Percentiles rank a stretch among this genome's conserved stretches.
These are phyloP conservation scores for Aspergillus neotritici DNA, from an alignment of 2,329 filamentous ascomycete genomes.

Conservation along the genomic window DNA sequence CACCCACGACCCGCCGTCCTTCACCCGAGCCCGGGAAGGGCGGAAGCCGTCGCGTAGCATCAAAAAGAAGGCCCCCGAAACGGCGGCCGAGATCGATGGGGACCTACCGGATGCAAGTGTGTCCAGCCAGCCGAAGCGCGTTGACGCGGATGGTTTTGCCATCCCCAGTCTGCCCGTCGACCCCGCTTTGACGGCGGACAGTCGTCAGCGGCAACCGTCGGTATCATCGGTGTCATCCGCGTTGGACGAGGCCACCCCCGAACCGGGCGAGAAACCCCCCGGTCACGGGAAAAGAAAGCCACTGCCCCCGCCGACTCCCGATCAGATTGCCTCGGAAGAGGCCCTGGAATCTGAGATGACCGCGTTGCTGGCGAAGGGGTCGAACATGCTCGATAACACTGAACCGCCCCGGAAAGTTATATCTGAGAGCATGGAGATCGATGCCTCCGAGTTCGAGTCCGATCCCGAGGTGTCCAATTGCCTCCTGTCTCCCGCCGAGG, in stretches of 20 bases:
- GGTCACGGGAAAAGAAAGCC: conserved; percentile 16
- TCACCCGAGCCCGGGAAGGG: conserved; percentile 54
- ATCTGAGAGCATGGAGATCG: conserved; percentile 54
- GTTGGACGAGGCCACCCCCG: conserved; percentile 12
- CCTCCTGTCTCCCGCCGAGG: conserved; percentile 66
- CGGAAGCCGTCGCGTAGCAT: conserved; percentile 48
- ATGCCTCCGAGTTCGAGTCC: conserved; percentile 77
- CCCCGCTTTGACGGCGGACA: conserved; percentile 32
- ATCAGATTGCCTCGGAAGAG: conserved; percentile 55
- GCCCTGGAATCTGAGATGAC: conserved; percentile 64
- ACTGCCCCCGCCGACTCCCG: conserved; percentile 52
- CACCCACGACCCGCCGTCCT: conserved; percentile 74
- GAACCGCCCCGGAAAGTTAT: conserved; percentile 42
- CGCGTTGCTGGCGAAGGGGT: conserved; percentile 52
- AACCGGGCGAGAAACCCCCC: conserved; percentile 15
- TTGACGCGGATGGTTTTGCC: conserved; percentile 64
- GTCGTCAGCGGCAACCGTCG: conserved; percentile 15
- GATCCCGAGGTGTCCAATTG: conserved; percentile 84
- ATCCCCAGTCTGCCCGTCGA: conserved; percentile 52
- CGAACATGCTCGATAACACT: conserved; percentile 31
- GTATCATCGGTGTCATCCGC: conserved; percentile 20
- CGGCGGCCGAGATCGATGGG: conserved; percentile 42
- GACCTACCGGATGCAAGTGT: conserved; percentile 34
- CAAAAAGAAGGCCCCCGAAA: conserved; percentile 30
- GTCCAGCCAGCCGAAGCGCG: conserved; percentile 32